Percentiles rank a stretch among this genome's conserved stretches.
These are phyloP conservation scores for Nitzschia putrida DNA, from an alignment of 108 stramenopile genomes.

Conservation along the genomic window DNA sequence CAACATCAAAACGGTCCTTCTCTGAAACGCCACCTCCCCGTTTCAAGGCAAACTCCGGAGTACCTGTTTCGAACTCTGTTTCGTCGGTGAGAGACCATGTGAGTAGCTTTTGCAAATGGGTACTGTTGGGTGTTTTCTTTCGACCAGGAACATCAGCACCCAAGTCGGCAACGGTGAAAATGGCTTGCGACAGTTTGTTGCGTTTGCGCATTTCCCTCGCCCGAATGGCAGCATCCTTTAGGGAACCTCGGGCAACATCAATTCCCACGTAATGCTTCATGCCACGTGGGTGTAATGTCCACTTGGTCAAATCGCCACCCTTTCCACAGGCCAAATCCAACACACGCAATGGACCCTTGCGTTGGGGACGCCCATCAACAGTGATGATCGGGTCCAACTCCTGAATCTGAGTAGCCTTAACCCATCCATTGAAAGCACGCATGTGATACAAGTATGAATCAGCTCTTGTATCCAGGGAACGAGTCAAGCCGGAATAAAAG, in stretches of 20 bases:
- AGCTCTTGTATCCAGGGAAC: slow-evolving; percentile 70
- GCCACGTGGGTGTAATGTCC: slow-evolving; percentile 68
- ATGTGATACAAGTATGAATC: slow-evolving; percentile 93
- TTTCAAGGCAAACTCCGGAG: slow-evolving; percentile 60
- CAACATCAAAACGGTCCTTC: slow-evolving; percentile 86
- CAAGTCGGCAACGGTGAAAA: slow-evolving; percentile 76
- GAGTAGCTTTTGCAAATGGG: slow-evolving; percentile 69
- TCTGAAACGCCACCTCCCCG: slow-evolving; percentile 72
- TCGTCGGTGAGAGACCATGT: slow-evolving; percentile 77
- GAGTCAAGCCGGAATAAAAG: slow-evolving; percentile 77
- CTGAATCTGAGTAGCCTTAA: slow-evolving; percentile 92
- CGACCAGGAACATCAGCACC: slow-evolving; percentile 90
- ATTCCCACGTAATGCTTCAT: slow-evolving; percentile 79
- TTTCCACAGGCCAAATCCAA: slow-evolving; percentile 98
- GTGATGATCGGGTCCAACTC: slow-evolving; percentile 56
- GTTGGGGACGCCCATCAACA: slow-evolving; percentile 43
- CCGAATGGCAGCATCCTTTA: slow-evolving; percentile 91
- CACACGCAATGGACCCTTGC: slow-evolving; percentile 65
- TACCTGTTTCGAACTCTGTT: slow-evolving; percentile 45
- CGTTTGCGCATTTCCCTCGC: slow-evolving; percentile 59
- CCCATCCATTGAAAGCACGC: slow-evolving; percentile 96
- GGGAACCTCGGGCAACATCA: slow-evolving; percentile 94
- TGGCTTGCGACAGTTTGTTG: slow-evolving; percentile 57
- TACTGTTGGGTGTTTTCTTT: slow-evolving; percentile 40
- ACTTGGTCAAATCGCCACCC: slow-evolving; percentile 97